Base-by-base conservation (phyloP, 495 filamentous ascomycete species). In the Penicillium coffeae region DNA sequence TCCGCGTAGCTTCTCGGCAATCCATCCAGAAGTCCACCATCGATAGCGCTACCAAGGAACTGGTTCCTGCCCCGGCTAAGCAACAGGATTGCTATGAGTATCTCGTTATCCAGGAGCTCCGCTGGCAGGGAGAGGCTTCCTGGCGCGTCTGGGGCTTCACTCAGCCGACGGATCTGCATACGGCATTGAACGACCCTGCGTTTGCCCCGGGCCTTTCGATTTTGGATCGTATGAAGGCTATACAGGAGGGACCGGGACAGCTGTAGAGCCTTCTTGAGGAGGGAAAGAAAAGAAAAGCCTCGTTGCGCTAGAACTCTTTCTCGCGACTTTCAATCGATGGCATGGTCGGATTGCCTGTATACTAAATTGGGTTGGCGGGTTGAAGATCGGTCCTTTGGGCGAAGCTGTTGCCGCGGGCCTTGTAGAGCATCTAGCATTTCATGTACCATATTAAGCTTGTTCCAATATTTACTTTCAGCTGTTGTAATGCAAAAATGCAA, bases 81-180 rank as follows among this genome's bases (percentile, higher is more conserved):
- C 71, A 79, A 63, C 82, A 81, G 56, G 81, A 85, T 48, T 73
- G 86, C 47, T 65, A 70, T 1, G 91, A 96, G 72, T 85, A 94
- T 58, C 18, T 96, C n/a, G 86, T 92, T 4, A 56, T 95, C 16
- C 87, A 89, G 70, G 75, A 76, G 56, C 54, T 66, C 19, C 62
- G 84, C 40, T 66, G 77, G 67, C 72, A 72, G 2, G 86, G 79
- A 43, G 57, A 73, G 51, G 74, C 82, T 35, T 66, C 64, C 32
- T 96, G 91, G 91, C 79, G 75, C 61, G 60, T 95, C 39, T 87
- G 89, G 83, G 90, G 90, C 19, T 83, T 80, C 30, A 64, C 79
- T 32, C 70, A 76, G 51, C 76, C 84, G 56, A 86, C 80, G 8
- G 80, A 74, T 34, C n/a, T 63, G 16, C 73, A 84, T 21, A 66